Percentiles rank a stretch among this genome's conserved stretches.
phyloP scores from a whole-genome alignment of 345 rosid genomes.

The Lumnitzera littorea region DNA sequence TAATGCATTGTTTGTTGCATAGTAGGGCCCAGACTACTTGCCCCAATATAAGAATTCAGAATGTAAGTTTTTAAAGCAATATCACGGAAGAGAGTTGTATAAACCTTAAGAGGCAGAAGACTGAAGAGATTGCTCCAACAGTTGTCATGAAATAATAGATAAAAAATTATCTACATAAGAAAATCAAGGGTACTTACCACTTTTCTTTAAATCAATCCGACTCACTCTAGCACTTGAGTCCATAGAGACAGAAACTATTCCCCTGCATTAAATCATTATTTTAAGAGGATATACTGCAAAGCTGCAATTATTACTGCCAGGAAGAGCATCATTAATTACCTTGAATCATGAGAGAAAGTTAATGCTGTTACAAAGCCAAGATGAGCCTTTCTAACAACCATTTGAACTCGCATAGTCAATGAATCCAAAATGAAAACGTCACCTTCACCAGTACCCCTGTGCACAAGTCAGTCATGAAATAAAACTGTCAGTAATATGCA shows the following conservation, averaged over 20 bases:
- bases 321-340: conserved; percentile 24
- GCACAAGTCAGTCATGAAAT: conserved; percentile 12
- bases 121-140: too few relatives aligned
- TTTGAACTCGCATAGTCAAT: conserved; percentile 31
- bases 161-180: not conserved
- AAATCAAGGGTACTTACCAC: conserved; percentile 25
- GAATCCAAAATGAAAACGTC: conserved; percentile 56
- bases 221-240: conserved; percentile 93
- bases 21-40: too few relatives aligned
- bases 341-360: conserved; percentile 81
- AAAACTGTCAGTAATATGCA: not conserved
- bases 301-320: too few relatives aligned
- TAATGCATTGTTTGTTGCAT: too few relatives aligned
- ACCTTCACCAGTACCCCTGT: conserved; percentile 76
- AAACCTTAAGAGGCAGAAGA: too few relatives aligned
- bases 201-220: conserved; percentile 30
- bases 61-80: too few relatives aligned
- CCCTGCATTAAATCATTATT: conserved; percentile 28
- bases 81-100: too few relatives aligned
- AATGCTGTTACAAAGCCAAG: conserved; percentile 78
- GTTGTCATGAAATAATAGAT: too few relatives aligned
- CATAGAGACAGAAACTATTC: conserved; percentile 72
- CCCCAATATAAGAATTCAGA: too few relatives aligned
- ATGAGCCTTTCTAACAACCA: conserved; percentile 61
- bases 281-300: too few relatives aligned